Evolutionary conservation across 495 filamentous ascomycete genomes (phyloP).

Genomic region (Neurospora sp.): DNA sequence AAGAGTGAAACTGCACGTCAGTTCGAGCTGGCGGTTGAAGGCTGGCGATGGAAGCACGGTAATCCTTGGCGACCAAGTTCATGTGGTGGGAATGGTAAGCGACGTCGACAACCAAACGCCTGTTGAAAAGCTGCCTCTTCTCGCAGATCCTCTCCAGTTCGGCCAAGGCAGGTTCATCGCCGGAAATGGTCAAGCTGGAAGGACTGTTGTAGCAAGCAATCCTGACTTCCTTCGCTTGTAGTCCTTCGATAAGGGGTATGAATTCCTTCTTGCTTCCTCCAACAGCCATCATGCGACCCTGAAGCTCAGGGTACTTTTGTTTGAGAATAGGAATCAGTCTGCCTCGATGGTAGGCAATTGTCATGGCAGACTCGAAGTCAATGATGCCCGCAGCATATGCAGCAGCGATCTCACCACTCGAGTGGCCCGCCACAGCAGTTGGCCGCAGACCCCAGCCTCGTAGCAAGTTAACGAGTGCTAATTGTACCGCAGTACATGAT

Average conservation of each 20-base stretch:
- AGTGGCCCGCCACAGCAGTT: constrained; percentile 47
- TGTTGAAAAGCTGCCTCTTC: constrained; percentile 38
- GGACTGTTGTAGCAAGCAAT: constrained; percentile 52
- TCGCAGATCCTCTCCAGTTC: constrained; percentile 36
- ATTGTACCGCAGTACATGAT: constrained; percentile 39
- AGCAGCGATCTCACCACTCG: constrained; percentile 51
- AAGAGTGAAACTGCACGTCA: constrained; percentile 32
- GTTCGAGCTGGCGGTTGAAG: constrained; percentile 22
- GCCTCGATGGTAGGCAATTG: constrained; percentile 38
- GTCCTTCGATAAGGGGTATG: constrained; percentile 25
- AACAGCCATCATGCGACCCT: constrained; percentile 42
- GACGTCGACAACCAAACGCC: constrained; percentile 45
- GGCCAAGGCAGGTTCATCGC: constrained; percentile 39
- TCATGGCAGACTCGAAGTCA: constrained; percentile 42
- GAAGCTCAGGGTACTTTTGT: constrained; percentile 18
- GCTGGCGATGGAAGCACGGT: constrained; percentile 22
- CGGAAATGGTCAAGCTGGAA: constrained; percentile 49
- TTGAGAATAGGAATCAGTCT: constrained; percentile 25
- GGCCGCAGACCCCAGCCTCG: constrained; percentile 42
- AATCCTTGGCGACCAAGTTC: constrained; percentile 34
- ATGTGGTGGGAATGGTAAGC: constrained; percentile 62
- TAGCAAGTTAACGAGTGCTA: constrained; percentile 45
- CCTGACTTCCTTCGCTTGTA: constrained; percentile 27
- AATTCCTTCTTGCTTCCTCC: constrained; percentile 35
- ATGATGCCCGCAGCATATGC: constrained; percentile 37